phyloP scores from a whole-genome alignment of 345 rosid species.

The Corchorus capsularis region DNA sequence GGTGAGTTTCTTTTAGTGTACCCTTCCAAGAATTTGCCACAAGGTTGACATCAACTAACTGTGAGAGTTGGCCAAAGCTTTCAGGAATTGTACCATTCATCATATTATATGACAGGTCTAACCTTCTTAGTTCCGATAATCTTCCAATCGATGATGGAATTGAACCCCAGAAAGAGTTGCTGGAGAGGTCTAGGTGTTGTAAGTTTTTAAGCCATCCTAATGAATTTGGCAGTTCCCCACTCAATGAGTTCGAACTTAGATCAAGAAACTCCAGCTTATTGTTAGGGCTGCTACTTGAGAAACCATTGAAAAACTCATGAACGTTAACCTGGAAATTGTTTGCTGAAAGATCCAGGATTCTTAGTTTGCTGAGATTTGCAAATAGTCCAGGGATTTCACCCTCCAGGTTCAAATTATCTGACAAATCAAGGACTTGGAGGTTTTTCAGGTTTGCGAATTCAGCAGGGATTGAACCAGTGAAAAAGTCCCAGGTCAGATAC shows the following conservation, averaged over 20 bases:
- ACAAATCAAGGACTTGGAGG: slow-evolving; percentile 42
- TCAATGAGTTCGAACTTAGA: slow-evolving; percentile 41
- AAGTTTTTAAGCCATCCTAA: slow-evolving; percentile 43
- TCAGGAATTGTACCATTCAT: slow-evolving; percentile 57
- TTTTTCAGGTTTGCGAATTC: slow-evolving; percentile 38
- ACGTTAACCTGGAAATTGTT: slow-evolving; percentile 43
- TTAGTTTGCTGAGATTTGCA: slow-evolving; percentile 37
- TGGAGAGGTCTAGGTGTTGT: slow-evolving; percentile 36
- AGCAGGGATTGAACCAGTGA: slow-evolving; percentile 39
- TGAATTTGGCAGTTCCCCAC: slow-evolving; percentile 49
- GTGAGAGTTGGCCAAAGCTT: slow-evolving; percentile 44
- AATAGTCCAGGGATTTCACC: slow-evolving; percentile 43
- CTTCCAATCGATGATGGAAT: slow-evolving; percentile 50
- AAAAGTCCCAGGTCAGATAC: slow-evolving; percentile 40
- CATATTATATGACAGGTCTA: slow-evolving; percentile 47
- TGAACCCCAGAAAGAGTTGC: slow-evolving; percentile 50
- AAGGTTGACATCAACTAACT: slow-evolving; percentile 39
- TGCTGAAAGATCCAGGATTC: slow-evolving; percentile 52
- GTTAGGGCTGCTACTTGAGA: slow-evolving; percentile 29
- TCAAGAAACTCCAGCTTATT: slow-evolving; percentile 37
- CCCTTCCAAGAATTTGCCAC: slow-evolving; percentile 52
- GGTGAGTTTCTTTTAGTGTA: slow-evolving; percentile 43
- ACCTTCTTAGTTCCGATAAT: slow-evolving; percentile 33
- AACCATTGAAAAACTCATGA: slow-evolving; percentile 41
- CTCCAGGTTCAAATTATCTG: slow-evolving; percentile 37